A percentile compares a stretch with the other conserved stretches of the same genome.
phyloP scores from a whole-genome alignment of 352 stramenopile species.

The Blastocystis hominis region DNA sequence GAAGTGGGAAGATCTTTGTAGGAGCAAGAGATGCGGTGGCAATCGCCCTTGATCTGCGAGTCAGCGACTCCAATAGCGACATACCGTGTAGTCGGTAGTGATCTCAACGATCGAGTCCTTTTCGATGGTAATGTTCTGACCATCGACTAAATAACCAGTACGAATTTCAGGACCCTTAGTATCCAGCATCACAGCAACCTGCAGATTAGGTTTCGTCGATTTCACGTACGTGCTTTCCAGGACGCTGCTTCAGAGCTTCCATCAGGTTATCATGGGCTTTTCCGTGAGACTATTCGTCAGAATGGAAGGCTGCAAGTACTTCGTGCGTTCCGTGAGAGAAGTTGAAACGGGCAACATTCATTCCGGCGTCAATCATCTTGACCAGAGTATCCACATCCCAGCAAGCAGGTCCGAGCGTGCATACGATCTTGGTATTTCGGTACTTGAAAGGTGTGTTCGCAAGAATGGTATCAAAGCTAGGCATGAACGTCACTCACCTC shows the following conservation, averaged over 20 bases:
- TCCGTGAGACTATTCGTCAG: slow-evolving; percentile 20
- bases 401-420: slow-evolving; percentile 89
- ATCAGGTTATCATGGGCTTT: slow-evolving; percentile 49
- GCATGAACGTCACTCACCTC: neutral
- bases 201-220: neutral
- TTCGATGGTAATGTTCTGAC: slow-evolving; percentile 64
- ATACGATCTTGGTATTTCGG: slow-evolving; percentile 95
- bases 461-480: slow-evolving; percentile 44
- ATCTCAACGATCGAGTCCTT: slow-evolving; percentile 71
- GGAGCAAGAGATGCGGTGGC: slow-evolving; percentile 79
- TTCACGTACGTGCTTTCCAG: slow-evolving; percentile 61
- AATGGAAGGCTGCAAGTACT: slow-evolving; percentile 48
- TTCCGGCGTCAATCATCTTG: slow-evolving; percentile 79
- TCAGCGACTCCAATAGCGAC: neutral
- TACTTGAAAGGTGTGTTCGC: neutral
- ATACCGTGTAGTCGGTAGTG: slow-evolving; percentile 73
- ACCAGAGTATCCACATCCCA: slow-evolving; percentile 85
- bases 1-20: slow-evolving; percentile 81
- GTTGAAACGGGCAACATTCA: slow-evolving; percentile 94
- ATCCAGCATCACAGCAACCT: slow-evolving; percentile 83
- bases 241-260: slow-evolving; percentile 40
- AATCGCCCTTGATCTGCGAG: slow-evolving; percentile 69
- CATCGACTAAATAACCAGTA: slow-evolving; percentile 71
- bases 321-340: slow-evolving; percentile 94
- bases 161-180: slow-evolving; percentile 89